These are phyloP conservation scores for Garcia nutans DNA, from an alignment of 345 rosid genomes.

Conservation along the genomic window DNA sequence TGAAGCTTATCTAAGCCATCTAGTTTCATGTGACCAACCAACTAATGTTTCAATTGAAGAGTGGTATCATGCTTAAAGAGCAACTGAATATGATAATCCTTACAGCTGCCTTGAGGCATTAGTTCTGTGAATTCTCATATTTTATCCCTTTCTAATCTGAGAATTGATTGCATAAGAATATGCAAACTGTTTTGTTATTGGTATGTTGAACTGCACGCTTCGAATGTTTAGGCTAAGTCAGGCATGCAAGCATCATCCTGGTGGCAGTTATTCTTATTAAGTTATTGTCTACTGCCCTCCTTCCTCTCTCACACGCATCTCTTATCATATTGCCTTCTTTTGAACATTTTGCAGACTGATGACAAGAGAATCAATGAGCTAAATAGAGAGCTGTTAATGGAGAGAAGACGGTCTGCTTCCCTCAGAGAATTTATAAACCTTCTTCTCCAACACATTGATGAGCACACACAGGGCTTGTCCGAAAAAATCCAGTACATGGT, in stretches of 20 bases:
- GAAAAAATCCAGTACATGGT: constrained; percentile 25
- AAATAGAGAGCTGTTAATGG: constrained; percentile 15
- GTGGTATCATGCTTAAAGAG: too few species aligned
- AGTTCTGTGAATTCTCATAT: not conserved
- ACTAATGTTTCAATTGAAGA: too few species aligned
- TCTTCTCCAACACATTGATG: constrained; percentile 25
- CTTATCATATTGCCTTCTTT: not conserved
- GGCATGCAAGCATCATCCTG: too few species aligned
- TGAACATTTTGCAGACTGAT: constrained; percentile 13
- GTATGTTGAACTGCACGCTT: too few species aligned
- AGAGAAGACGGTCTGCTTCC: constrained; percentile 26
- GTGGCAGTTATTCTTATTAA: not conserved
- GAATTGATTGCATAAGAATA: too few species aligned
- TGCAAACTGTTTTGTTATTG: too few species aligned
- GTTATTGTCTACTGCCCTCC: not conserved
- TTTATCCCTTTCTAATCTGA: too few species aligned
- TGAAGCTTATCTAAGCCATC: too few species aligned
- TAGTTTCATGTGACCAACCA: too few species aligned
- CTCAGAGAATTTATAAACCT: constrained; percentile 17
- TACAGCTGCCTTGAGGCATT: not conserved
- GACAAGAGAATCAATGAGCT: constrained; percentile 26
- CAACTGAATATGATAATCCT: not conserved
- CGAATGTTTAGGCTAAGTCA: too few species aligned
- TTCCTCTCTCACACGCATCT: not conserved
- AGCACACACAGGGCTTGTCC: constrained; percentile 27